phyloP scores from a whole-genome alignment of 2,329 filamentous ascomycete species.

The Akanthomyces dipterigenus region DNA sequence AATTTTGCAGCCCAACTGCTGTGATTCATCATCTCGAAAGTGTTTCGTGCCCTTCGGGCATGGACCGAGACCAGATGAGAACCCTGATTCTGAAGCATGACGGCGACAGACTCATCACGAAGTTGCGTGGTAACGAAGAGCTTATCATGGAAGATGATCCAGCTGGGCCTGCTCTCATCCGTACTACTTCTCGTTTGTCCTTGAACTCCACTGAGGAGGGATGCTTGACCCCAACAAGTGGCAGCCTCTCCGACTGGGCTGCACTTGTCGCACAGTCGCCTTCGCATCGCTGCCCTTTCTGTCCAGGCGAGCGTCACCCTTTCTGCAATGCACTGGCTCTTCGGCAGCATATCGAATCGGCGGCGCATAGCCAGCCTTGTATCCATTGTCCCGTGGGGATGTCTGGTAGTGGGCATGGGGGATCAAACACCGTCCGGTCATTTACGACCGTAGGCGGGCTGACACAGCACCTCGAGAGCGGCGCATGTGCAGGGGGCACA shows the following conservation, averaged over 20 bases:
- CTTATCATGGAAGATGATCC: background rate
- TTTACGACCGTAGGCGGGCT: constrained; percentile 14
- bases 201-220: background rate
- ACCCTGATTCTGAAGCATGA: background rate
- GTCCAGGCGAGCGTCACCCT: background rate
- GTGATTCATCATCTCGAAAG: background rate
- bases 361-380: background rate
- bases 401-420: background rate
- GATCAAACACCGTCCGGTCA: background rate
- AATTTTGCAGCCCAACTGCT: background rate
- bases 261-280: background rate
- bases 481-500: constrained; percentile 9
- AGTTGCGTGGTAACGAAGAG: background rate
- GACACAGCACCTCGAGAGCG: constrained; percentile 14
- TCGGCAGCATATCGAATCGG: background rate
- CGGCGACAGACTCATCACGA: background rate
- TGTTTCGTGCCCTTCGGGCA: background rate
- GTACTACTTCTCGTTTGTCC: background rate
- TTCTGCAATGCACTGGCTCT: background rate
- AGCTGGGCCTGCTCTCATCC: background rate
- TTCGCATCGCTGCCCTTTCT: background rate
- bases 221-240: background rate
- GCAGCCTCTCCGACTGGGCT: background rate
- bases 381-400: background rate
- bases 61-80: background rate